Evolutionary conservation across 1,139 yeast species (phyloP).

Genomic region (Spathaspora sp.): DNA sequence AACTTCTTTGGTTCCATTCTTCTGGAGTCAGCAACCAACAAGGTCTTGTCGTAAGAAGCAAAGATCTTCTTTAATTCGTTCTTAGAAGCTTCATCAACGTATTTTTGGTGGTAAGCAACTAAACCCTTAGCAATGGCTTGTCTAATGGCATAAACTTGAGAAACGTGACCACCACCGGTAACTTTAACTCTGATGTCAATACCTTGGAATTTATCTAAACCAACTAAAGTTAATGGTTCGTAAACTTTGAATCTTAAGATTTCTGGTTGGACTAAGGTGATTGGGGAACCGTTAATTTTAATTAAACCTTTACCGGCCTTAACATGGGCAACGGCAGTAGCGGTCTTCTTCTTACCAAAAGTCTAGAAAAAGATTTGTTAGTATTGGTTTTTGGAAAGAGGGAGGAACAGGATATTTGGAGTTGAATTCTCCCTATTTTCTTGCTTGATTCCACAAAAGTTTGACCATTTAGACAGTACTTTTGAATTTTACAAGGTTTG

Average conservation of each 20-base stretch:
- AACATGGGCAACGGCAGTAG: slow-evolving; percentile 99
- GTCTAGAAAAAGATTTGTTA: slow-evolving; percentile 59
- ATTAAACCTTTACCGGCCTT: slow-evolving; percentile 99
- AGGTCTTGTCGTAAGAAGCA: slow-evolving; percentile 98
- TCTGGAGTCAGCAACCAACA: slow-evolving; percentile 99
- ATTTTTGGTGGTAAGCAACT: slow-evolving; percentile 99
- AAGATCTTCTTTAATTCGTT: slow-evolving; percentile 98
- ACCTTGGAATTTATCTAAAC: slow-evolving; percentile 98
- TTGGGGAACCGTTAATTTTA: slow-evolving; percentile 99
- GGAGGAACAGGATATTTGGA: background rate
- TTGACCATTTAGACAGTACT: no score
- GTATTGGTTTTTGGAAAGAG: slow-evolving; percentile 18
- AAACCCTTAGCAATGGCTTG: slow-evolving; percentile 99
- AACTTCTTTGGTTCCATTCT: slow-evolving; percentile 99
- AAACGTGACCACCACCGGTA: slow-evolving; percentile 99
- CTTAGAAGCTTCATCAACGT: slow-evolving; percentile 98
- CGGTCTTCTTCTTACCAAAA: slow-evolving; percentile 99
- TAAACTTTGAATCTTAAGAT: slow-evolving; percentile 98
- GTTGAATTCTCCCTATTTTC: no score
- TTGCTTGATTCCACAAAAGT: no score
- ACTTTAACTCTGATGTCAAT: slow-evolving; percentile 99
- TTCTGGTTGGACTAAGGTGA: slow-evolving; percentile 98
- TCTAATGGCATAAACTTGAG: slow-evolving; percentile 99
- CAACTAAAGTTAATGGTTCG: slow-evolving; percentile 98
- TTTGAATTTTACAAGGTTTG: no score